Evolutionary conservation across 352 stramenopile genomes (phyloP), one percentile per base, ranked within the genome.

Genomic region (Pythium dissotocum): DNA sequence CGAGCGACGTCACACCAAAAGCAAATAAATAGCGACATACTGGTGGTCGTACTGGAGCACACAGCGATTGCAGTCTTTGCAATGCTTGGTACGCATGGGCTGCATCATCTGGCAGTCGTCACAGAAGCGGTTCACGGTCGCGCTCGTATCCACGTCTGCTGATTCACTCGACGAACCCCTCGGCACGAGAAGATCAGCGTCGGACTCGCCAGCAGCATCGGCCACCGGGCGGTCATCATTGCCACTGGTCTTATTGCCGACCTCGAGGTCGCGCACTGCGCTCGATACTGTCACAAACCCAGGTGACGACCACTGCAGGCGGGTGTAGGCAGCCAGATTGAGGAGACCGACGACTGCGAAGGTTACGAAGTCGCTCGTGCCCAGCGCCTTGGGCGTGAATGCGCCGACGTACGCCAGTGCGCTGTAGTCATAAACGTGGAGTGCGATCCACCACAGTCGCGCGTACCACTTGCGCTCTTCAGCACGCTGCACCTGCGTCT

Each of bases 31-130:
- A 12, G 24, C 32, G 55, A 77, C 77, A 61, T 76, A 94, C 85
- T 94, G 86, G 63, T 94, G 86, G 58, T 94, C 86, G 46, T 94
- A 94, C 65, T 94, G 86, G 8, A 75, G 71, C 24, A 89, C 85
- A 64, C 86, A 94, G 13, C 77, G 80, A 52, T 77, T 75, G 59
- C 86, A 94, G 64, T 91, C 81, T 67, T 90, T 90, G 64, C 86
- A 94, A 67, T 94, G 86, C 58, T 94, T 92, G 3, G 83, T 75
- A 21, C 86, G 72, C 26, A 94, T 59, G 14, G 86, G 86, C 38
- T 91, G 83, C 44, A 81, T 81, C 28, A 88, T 61, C 26, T 86
- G 67, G 55, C 86, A 94, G 10, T 79, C 55, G 9, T 83, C 76
- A 60, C 83, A 94, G 46, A 79, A 91, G 53, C 51, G 54, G 21